Evolutionary conservation across 176 grass and related monocot species (phyloP).

Genomic region (Carex parvula): DNA sequence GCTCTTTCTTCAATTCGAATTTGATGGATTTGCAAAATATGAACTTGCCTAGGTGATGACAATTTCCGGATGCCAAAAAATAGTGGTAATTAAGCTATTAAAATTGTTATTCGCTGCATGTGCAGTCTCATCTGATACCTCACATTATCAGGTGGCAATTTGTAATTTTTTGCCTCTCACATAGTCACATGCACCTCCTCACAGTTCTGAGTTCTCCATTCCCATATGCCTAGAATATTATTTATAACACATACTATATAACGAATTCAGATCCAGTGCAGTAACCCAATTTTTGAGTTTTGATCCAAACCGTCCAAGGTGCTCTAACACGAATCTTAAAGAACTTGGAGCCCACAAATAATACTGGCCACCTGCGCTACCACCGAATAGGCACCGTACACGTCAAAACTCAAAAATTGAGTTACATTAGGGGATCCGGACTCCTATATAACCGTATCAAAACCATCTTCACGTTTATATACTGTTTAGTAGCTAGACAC

Average conservation of each 20-base stretch:
- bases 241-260: not conserved
- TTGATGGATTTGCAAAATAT: not conserved
- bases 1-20: not conserved
- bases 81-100: not conserved
- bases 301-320: too few species aligned
- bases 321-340: too few species aligned
- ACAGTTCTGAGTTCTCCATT: not conserved
- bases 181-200: conserved; percentile 3
- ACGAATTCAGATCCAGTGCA: too few species aligned
- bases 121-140: conserved; percentile 17
- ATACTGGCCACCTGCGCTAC: too few species aligned
- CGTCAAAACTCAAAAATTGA: too few species aligned
- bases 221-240: not conserved
- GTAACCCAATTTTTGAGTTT: too few species aligned
- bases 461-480: not conserved
- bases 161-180: not conserved
- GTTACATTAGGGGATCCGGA: too few species aligned
- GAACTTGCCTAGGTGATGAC: not conserved
- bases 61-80: not conserved
- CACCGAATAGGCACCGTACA: too few species aligned
- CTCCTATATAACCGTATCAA: too few species aligned
- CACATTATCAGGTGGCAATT: not conserved
- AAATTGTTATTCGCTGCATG: not conserved
- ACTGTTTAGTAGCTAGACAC: not conserved
- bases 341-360: too few species aligned